phyloP scores from a whole-genome alignment of 306 rosid species.

The Pyrus betulifolia region DNA sequence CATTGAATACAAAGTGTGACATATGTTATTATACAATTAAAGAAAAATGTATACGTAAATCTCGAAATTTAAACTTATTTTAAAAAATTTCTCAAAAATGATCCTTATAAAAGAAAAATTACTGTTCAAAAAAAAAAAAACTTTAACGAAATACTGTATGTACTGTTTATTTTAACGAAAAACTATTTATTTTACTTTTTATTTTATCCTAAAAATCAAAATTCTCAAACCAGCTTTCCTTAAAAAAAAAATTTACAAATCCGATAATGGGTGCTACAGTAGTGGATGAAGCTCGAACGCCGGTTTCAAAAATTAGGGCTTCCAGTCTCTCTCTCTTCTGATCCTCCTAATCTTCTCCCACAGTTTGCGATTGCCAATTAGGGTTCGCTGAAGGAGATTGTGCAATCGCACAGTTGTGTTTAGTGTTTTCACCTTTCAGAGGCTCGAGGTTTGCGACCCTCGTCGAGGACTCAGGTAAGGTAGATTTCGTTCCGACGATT shows the following conservation, averaged over 20 bases:
- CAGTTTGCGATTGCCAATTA: not conserved
- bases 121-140: too few species aligned
- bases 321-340: not conserved
- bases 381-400: not conserved
- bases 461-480: not conserved
- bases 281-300: not conserved
- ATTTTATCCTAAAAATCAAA: too few species aligned
- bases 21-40: too few species aligned
- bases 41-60: too few species aligned
- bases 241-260: not conserved
- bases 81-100: too few species aligned
- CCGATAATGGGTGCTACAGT: not conserved
- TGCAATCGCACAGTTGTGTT: not conserved
- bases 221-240: too few species aligned
- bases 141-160: too few species aligned
- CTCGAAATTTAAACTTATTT: too few species aligned
- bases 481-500: not conserved
- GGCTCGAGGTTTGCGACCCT: not conserved
- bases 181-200: too few species aligned
- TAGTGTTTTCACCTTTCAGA: not conserved
- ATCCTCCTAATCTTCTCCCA: not conserved
- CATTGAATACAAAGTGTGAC: accelerated
- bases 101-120: too few species aligned
- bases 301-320: conserved; percentile 1
- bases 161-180: too few species aligned